Evolutionary conservation across 768 basidiomycete genomes (phyloP), one percentile per base, ranked within the genome.

Genomic region (Sistotremastrum niveocremeum): DNA sequence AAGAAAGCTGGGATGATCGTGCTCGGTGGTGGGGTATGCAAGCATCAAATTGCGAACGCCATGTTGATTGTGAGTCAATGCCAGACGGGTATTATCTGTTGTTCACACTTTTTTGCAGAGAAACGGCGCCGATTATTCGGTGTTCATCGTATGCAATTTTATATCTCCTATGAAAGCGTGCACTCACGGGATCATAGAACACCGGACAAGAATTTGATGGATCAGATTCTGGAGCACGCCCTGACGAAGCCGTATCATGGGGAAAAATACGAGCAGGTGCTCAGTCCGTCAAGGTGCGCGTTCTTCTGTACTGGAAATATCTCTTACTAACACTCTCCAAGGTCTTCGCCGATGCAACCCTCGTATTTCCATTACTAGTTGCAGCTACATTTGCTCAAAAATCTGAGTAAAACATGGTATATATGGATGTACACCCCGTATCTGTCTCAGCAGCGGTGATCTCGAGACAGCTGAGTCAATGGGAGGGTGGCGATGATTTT

Each of bases 131-230:
- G 95, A 99, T 61, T 98, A 77, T 55, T 88, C 94, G 3, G 94
- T 99, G 8, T 99, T 83, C 60, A 93, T 99, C 52, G 86, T 86
- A 53, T 51, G 82, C 61, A 37, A 3, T 33, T 8, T 6, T 6
- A 20, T 3, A 41, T 34, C 11, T 12, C 33, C 11, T 28, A 31
- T 49, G 28, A 8, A 41, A n/a, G n/a, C 41, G 48, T 30, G 29
- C 45, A 45, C 29, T 10, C 12, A 11, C 41, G 34, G 9, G 38
- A 30, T 50, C 20, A 1, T 51, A 89, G 86, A 99, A 98, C 57
- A 99, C 95, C 2, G 95, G 94, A 0, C 91, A 99, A 68, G 95
- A 99, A 67, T 99, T 95, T 53, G 95, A 99, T 60, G 95, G 95
- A 2, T 97, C 91, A 6, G 94, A 98, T 61, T 93, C 93, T 4